Conservation (phyloP, 2,329 filamentous ascomycete species). For the Aspergillus jensenii region DNA sequence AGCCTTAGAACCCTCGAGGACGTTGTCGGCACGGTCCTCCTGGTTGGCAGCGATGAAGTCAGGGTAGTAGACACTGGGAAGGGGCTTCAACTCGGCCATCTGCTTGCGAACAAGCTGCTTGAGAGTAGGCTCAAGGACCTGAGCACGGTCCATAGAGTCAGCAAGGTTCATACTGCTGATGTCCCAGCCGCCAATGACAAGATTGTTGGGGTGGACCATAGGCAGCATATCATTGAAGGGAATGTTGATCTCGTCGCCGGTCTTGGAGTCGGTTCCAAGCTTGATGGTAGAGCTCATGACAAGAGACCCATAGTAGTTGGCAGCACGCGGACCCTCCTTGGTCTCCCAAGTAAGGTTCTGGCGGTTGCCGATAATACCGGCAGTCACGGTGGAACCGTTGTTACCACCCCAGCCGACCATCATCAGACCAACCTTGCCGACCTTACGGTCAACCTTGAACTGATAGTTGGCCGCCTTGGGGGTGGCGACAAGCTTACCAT, state of each 20-base stretch:
- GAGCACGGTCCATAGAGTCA: constrained; percentile 90
- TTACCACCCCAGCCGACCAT: constrained; percentile 97
- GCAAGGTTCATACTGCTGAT: constrained; percentile 89
- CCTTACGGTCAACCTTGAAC: constrained; percentile 94
- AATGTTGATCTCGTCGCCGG: constrained; percentile 87
- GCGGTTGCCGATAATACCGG: constrained; percentile 94
- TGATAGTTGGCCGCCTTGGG: constrained; percentile 90
- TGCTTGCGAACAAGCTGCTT: constrained; percentile 90
- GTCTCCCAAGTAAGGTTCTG: constrained; percentile 87
- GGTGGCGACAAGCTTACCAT: constrained; percentile 77
- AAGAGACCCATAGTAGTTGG: constrained; percentile 98
- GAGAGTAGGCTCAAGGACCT: constrained; percentile 91
- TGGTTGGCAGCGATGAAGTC: constrained; percentile 99
- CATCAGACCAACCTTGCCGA: constrained; percentile 95
- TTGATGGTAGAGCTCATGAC: constrained; percentile 98
- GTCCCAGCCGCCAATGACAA: constrained; percentile 95
- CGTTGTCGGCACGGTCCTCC: constrained; percentile 90
- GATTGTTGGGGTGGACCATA: constrained; percentile 96
- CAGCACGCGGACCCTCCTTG: constrained; percentile 76
- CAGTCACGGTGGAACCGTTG: constrained; percentile 96
- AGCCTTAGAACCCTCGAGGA: constrained; percentile 80
- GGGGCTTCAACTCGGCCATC: constrained; percentile 82
- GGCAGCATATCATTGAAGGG: constrained; percentile 92
- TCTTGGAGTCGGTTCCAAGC: constrained; percentile 83
- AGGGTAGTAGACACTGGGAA: constrained; percentile 96